Evolutionary conservation across 2,329 filamentous ascomycete genomes (phyloP), one percentile per base, ranked within the genome.

Genomic region (Scedosporium aurantiacum): DNA sequence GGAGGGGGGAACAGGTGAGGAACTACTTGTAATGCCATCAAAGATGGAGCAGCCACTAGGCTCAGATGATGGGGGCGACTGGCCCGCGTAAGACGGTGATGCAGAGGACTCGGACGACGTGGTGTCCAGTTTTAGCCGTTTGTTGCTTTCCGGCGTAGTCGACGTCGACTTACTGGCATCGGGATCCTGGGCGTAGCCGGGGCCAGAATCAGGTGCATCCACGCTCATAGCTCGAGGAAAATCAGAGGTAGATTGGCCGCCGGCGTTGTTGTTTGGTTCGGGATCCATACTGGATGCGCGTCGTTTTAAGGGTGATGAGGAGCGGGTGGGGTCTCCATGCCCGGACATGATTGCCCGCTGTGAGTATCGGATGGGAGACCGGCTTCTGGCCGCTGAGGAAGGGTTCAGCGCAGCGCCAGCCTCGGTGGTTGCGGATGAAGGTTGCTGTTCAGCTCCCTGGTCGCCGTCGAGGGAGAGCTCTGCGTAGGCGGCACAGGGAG

Each of bases 251-350:
- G 56, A 45, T 45, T 60, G 14, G 63, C 47, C 65, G 63, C 47
- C 65, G 28, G 64, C 62, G 28, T 62, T 62, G 41, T 66, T 67
- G 43, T 76, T 71, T 25, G 70, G 68, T 57, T 81, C 80, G 58
- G 76, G 77, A 60, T 84, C 81, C 81, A 85, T 83, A 69, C 81
- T 84, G 63, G 82, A 85, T 41, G 84, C 84, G 64, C 80, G 79
- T 68, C 84, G 78, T 73, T 87, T 87, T 62, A 87, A 72, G 6
- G 84, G 84, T 21, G 84, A 87, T 28, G 84, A 86, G 21, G 84
- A 84, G 66, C 84, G 79, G 54, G 85, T 80, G 63, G 78, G 69
- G 64, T 86, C 81, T 66, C 79, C 76, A 71, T 82, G 80, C 65
- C 80, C 83, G 65, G 82, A 81, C 81, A 86, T 85, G 63, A 85